Base-by-base conservation (phyloP, 2,329 filamentous ascomycete genomes). In the Colletotrichum theobromicola region DNA sequence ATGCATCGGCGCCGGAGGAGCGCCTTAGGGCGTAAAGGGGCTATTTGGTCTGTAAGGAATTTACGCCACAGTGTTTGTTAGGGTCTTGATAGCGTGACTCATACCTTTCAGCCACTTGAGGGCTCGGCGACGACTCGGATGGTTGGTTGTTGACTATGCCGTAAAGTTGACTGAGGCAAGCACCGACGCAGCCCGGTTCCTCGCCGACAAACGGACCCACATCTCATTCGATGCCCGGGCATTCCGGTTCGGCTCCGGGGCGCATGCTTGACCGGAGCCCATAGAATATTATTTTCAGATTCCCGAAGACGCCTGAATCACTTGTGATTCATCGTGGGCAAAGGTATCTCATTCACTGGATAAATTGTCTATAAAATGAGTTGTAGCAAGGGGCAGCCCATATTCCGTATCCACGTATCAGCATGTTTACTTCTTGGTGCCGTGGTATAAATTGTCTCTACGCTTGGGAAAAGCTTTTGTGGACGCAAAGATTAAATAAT, bases 1-100 rank as follows among this genome's bases (percentile, higher is more conserved):
- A 13, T 13, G 10, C n/a, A 50, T 0, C 24, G 42, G n/a, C 42
- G 42, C 5, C 4, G 5, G 42, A 50, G 7, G 42, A 24, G 42
- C 42, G n/a, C 42, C n/a, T 50, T 50, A 24, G 42, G n/a, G 42
- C 42, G n/a, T 21, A 50, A 7, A 10, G n/a, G n/a, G 21, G 10
- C 5, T 2, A 50, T 2, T 7, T 2, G 12, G 2, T 50, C 42
- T 50, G 18, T 18, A 21, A 46, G 5, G 0, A 21, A 4, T 50
- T 3, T 5, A 21, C n/a, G 0, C n/a, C 3, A 50, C 42, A 21
- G 42, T 50, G 42, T 2, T n/a, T 24, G n/a, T 50, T 13, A 12
- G 42, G 10, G 10, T 4, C 5, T 2, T 50, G n/a, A n/a, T 2
- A 21, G 6, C 6, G 2, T 50, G 3, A 12, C 16, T 50, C n/a